Evolutionary conservation across 176 grass and related monocot species (phyloP), one percentile per base, ranked within the genome.

Genomic region (Dendrocalamus sinicus): DNA sequence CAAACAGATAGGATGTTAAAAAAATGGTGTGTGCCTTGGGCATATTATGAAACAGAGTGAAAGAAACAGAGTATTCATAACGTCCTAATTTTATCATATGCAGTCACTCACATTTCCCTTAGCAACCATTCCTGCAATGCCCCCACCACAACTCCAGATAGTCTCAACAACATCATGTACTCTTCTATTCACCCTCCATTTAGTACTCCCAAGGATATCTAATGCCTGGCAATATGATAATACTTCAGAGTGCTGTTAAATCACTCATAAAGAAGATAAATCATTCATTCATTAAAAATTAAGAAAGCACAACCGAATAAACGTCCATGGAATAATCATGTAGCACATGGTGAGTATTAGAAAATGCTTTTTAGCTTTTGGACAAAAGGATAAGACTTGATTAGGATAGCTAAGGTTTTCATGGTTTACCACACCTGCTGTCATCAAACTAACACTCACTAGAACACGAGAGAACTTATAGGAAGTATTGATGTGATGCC

Each of bases 181-280:
- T 75, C 86, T 92, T 91, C 83, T 92, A 89, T 98, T 95, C 91
- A 98, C 83, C 80, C 96, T 92, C 96, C 96, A 98, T 89, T 98
- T 98, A 24, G 93, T 98, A 86, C 78, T 89, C 79, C 96, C 96
- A 87, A 98, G 93, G 52, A 87, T 91, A 91, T 98, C 93, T 80
- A 98, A 82, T 86, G 96, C 93, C 96, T 98, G 65, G 13, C 24
- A 79, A 72, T 68, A 84, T 80, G 22, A 22, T 67, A 68, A 90
- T 62, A 79, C 40, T 71, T 78, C 66, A 87, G 66, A 70, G 54
- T 58, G 44, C 43, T 74, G 69, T 20, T 32, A 28, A 65, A 13
- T 62, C 20, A 81, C 37, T 57, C 53, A 78, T 44, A 67, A 70
- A 70, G 15, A 57, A 78, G 8, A 76, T 54, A 23, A 8, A 50